phyloP scores from a whole-genome alignment of 2,329 filamentous ascomycete genomes.

The Knoxdaviesia capensis region DNA sequence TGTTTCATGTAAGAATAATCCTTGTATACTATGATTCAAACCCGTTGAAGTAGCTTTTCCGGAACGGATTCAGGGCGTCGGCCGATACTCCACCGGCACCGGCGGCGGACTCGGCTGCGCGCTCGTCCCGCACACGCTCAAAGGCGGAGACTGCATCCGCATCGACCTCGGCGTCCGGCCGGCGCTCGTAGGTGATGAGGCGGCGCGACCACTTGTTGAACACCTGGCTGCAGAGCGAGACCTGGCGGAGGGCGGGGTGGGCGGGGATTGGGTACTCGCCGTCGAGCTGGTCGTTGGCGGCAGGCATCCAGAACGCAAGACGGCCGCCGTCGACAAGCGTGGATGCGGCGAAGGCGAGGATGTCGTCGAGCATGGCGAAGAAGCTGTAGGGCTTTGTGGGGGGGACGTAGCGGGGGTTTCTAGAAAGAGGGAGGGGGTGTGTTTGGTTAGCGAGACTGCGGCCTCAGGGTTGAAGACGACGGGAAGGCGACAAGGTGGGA shows the following conservation, averaged over 20 bases:
- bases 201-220: conserved; percentile 90
- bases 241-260: conserved; percentile 54
- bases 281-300: conserved; percentile 59
- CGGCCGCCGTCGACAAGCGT: conserved; percentile 63
- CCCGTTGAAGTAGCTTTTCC: conserved; percentile 35
- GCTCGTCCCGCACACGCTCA: conserved; percentile 5
- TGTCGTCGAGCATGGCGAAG: conserved; percentile 71
- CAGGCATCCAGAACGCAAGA: conserved; percentile 94
- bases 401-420: conserved; percentile 51
- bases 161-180: conserved; percentile 38
- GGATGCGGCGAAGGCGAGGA: conserved; percentile 59
- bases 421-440: conserved; percentile 9
- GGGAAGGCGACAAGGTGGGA: conserved; percentile 7
- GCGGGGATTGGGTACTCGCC: conserved; percentile 57
- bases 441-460: neutral
- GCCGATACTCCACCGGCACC: conserved; percentile 24
- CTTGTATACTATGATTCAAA: conserved; percentile 18
- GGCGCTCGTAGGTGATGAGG: conserved; percentile 66
- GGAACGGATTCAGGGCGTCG: conserved; percentile 40
- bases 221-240: conserved; percentile 60
- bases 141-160: conserved; percentile 16
- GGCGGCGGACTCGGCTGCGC: conserved; percentile 3
- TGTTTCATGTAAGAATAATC: neutral
- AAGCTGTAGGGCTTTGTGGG: conserved; percentile 91
- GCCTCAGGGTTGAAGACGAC: neutral